These are phyloP conservation scores for Cadophora gregata DNA, from an alignment of 2,329 filamentous ascomycete genomes.

Conservation along the genomic window DNA sequence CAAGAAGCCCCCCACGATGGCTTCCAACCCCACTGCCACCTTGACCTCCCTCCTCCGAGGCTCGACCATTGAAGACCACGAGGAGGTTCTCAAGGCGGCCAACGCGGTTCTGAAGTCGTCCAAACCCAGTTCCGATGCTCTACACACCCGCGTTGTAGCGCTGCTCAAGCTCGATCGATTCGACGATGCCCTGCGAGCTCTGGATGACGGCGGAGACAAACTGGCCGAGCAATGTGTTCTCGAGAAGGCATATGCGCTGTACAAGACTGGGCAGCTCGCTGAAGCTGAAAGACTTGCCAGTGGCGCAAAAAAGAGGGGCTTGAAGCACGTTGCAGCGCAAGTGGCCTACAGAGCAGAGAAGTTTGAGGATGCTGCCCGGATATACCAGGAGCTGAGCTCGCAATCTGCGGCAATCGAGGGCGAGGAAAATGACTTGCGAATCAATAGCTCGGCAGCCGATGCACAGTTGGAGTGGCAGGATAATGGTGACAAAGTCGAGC, in stretches of 20 bases:
- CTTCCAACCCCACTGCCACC: constrained; percentile 42
- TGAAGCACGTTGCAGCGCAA: constrained; percentile 64
- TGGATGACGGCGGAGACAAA: constrained; percentile 66
- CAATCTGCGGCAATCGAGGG: constrained; percentile 54
- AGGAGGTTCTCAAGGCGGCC: constrained; percentile 71
- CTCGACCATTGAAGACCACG: constrained; percentile 70
- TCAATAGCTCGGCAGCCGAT: constrained; percentile 75
- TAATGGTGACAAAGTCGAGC: constrained; percentile 42
- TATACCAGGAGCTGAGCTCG: constrained; percentile 65
- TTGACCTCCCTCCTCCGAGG: constrained; percentile 52
- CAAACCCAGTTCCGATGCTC: constrained; percentile 62
- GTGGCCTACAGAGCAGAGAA: constrained; percentile 76
- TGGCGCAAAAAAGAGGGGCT: constrained; percentile 35
- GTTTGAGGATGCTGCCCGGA: constrained; percentile 68
- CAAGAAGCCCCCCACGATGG: constrained; percentile 35
- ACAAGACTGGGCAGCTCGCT: constrained; percentile 74
- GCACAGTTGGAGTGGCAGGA: constrained; percentile 77
- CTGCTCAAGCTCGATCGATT: constrained; percentile 84
- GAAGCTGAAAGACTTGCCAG: constrained; percentile 59
- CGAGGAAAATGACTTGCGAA: constrained; percentile 76
- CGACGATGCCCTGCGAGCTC: constrained; percentile 73
- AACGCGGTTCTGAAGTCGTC: constrained; percentile 66
- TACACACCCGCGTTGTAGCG: constrained; percentile 74
- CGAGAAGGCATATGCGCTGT: constrained; percentile 82
- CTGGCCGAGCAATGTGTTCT: constrained; percentile 67